A percentile compares a stretch with the other conserved stretches of the same genome.
phyloP scores from a whole-genome alignment of 2,329 filamentous ascomycete species.

The Aureobasidium sp. region DNA sequence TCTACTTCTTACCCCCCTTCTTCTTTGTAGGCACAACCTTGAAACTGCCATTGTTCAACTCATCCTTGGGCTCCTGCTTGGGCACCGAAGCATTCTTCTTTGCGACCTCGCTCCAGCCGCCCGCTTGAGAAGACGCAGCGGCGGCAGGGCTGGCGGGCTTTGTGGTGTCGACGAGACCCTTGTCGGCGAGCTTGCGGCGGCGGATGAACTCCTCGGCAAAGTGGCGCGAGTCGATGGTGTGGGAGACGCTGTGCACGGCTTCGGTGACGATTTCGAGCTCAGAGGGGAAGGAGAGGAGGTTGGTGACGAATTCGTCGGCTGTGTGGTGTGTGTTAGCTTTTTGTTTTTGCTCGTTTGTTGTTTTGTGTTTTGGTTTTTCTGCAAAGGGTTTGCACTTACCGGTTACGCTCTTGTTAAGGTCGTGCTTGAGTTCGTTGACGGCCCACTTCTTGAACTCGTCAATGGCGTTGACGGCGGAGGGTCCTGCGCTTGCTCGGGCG shows the following conservation, averaged over 20 bases:
- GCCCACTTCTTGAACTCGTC: conserved; percentile 96
- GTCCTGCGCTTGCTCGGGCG: conserved; percentile 50
- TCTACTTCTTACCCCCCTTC: conserved; percentile 54
- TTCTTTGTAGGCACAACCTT: conserved; percentile 89
- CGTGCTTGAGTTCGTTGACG: conserved; percentile 67
- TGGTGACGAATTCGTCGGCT: conserved; percentile 69
- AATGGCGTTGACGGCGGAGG: conserved; percentile 56
- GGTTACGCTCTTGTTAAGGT: conserved; percentile 61
- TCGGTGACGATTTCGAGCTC: conserved; percentile 81
- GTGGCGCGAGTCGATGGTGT: conserved; percentile 84
- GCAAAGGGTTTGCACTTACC: conserved; percentile 22
- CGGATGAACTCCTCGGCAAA: conserved; percentile 93
- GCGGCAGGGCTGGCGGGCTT: conserved; percentile 47
- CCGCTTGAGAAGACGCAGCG: conserved; percentile 39
- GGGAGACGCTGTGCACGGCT: conserved; percentile 77
- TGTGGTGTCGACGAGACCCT: conserved; percentile 68
- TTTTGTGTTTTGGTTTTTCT: background rate
- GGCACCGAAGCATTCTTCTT: conserved; percentile 59
- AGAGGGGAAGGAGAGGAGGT: conserved; percentile 66
- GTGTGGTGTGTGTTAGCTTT: conserved; percentile 27
- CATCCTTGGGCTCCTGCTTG: conserved; percentile 33
- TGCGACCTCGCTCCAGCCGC: conserved; percentile 93
- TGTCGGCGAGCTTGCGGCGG: conserved; percentile 87
- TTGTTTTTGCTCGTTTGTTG: background rate
- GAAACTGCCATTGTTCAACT: conserved; percentile 57